Conservation (phyloP, 2,329 filamentous ascomycete species). For the Fusarium equiseti region DNA sequence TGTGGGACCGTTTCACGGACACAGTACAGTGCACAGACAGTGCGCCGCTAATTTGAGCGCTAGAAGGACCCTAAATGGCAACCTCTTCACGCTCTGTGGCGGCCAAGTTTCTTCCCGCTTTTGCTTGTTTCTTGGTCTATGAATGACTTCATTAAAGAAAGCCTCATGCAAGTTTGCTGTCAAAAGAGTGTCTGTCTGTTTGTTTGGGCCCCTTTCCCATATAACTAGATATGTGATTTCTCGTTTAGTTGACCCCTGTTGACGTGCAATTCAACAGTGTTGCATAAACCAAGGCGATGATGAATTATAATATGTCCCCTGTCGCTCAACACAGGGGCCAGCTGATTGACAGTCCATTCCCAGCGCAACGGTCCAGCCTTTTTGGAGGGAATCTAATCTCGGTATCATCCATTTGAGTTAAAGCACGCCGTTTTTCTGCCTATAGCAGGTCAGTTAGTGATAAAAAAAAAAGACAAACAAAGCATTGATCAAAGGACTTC, state of each 20-base stretch:
- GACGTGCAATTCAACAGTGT: conserved; percentile 7
- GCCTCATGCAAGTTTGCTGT: not conserved
- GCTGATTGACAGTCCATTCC: conserved; percentile 41
- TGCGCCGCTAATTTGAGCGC: conserved; percentile 28
- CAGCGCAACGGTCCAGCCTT: conserved; percentile 43
- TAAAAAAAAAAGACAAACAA: conserved; percentile 18
- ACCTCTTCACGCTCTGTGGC: conserved; percentile 15
- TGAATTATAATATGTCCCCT: conserved; percentile 32
- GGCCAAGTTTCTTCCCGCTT: conserved; percentile 20
- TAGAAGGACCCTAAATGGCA: conserved; percentile 20
- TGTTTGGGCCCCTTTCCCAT: conserved; percentile 5
- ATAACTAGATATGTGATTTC: not conserved
- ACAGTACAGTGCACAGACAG: conserved; percentile 38
- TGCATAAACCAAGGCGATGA: conserved; percentile 12
- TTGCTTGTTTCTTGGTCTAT: conserved; percentile 3
- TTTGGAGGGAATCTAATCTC: conserved; percentile 44
- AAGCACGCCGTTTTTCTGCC: conserved; percentile 27
- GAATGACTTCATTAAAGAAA: conserved; percentile 28
- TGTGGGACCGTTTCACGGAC: conserved; percentile 37
- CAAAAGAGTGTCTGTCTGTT: not conserved
- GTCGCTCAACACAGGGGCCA: conserved; percentile 22
- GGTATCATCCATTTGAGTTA: conserved; percentile 44
- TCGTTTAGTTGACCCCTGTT: conserved; percentile 4
- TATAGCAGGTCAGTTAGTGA: conserved; percentile 9
- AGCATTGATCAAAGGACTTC: not conserved